Base-by-base conservation (phyloP, 2,329 filamentous ascomycete genomes). In the Lachnellula willkommii region DNA sequence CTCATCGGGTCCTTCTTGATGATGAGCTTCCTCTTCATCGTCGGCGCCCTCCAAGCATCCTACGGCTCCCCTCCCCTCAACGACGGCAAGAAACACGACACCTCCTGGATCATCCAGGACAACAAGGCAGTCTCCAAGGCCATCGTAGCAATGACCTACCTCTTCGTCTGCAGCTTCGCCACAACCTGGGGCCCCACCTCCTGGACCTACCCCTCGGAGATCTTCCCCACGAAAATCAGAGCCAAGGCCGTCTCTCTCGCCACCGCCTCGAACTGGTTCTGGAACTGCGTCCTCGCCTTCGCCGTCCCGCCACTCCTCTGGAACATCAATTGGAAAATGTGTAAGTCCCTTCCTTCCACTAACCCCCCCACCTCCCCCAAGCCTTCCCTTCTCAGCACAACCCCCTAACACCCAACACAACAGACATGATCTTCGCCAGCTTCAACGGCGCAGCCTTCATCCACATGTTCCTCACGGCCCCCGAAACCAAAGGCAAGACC, bases 161-260 rank as follows among this genome's bases (percentile, higher is more conserved):
- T 90, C 17, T 88, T 89, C 64, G 85, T 90, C 15, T 85, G 84
- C 3, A 82, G 79, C 1, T 90, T 81, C 64, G 87, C 87, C 0
- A 78, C 80, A 11, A 82, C 82, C 3, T 85, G 83, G 82, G 71
- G 71, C 1, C 72, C 72, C 3, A 69, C 68, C 0, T 70, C 68
- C 0, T 79, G 76, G 76, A 75, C 76, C 7, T 87, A 86, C 60
- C 81, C 84, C 0, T 85, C 83, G 4, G 84, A 88, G 67, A 87
- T 88, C 55, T 88, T 82, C 65, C 84, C 84, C 2, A 76, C 86
- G 39, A 87, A 87, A 67, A 78, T 87, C 55, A 80, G 88, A 63
- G 87, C 88, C 45, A 88, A 89, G 68, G 84, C 82, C 47, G 88
- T 90, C 75, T 88, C 86, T 1, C 73, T 91, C 4, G 84, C 87